Percentiles rank a stretch among this genome's conserved stretches.
Conservation (phyloP, 257 asterid genomes). For the Osmanthus fragrans region DNA sequence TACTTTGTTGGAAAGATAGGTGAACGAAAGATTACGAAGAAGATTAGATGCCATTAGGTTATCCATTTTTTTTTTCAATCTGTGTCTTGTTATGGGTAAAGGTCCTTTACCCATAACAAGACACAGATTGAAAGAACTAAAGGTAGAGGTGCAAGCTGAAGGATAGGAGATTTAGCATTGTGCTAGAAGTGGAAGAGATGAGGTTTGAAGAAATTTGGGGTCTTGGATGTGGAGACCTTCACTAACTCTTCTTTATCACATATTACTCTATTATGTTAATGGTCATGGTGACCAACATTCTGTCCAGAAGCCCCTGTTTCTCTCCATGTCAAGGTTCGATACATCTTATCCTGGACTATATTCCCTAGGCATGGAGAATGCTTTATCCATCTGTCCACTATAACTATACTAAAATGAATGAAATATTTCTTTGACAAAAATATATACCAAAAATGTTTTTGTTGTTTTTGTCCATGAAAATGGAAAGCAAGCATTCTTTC, state of each 20-base stretch:
- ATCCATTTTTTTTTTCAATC: not conserved
- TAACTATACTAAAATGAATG: too few relatives aligned
- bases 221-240: not conserved
- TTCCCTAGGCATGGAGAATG: not conserved
- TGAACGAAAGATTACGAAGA: not conserved
- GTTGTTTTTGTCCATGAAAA: too few relatives aligned
- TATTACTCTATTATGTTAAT: not conserved
- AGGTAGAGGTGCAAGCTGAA: not conserved
- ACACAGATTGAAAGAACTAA: too few relatives aligned
- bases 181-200: not conserved
- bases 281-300: not conserved
- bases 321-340: not conserved
- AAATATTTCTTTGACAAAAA: too few relatives aligned
- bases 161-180: not conserved
- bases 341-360: not conserved
- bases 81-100: not conserved
- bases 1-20: not conserved
- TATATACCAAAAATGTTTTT: too few relatives aligned
- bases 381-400: not conserved
- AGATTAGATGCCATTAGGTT: not conserved
- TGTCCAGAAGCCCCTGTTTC: not conserved
- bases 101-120: too few relatives aligned
- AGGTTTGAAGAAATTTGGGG: not conserved
- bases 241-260: not conserved
- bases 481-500: too few relatives aligned